Base-by-base conservation (phyloP, 257 asterid genomes). In the Marsdenia floribunda region DNA sequence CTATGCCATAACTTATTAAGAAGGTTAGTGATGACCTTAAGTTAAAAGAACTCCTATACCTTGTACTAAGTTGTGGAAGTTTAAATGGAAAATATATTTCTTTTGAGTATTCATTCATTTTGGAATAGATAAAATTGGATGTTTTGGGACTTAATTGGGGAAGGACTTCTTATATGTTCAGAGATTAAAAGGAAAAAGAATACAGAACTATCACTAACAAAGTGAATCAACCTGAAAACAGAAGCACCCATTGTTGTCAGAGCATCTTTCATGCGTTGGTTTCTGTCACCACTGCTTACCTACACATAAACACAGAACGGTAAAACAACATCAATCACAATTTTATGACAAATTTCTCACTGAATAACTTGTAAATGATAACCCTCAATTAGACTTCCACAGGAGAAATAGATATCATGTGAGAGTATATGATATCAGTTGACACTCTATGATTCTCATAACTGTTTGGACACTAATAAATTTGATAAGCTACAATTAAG, bases 161-260 rank as follows among this genome's bases (percentile, higher is more conserved):
- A 53, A 18, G 58, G 58, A 53, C n/a, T 15, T 15, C 47, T 50
- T 1, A 19, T 11, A 35, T 42, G 58, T n/a, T 10, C 50, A 68
- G 40, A 59, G 22, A n/a, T 77, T 58, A 76, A 52, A 76, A 35
- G 38, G 54, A 63, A 75, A 40, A 14, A 0, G 22, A 52, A 52
- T 13, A 74, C 47, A 70, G 24, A 64, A n/a, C 50, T 42, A 35
- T 75, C 7, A 52, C 65, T 26, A 37, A 53, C 29, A 37, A 70
- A 72, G 35, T 70, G 59, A 76, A 42, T 35, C 73, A 64, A 94
- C 99, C 99, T 95, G 90, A 95, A 95, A 18, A 95, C 99, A 42
- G 99, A 95, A 75, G 99, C 98, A 33, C 99, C 99, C 99, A 95
- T 92, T 65, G 99, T 92, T 10, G 96, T 82, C 59, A 95, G 82